Base-by-base conservation (phyloP, 1,284 basidiomycete genomes). In the Anthracocystis panici-leucophaei region DNA sequence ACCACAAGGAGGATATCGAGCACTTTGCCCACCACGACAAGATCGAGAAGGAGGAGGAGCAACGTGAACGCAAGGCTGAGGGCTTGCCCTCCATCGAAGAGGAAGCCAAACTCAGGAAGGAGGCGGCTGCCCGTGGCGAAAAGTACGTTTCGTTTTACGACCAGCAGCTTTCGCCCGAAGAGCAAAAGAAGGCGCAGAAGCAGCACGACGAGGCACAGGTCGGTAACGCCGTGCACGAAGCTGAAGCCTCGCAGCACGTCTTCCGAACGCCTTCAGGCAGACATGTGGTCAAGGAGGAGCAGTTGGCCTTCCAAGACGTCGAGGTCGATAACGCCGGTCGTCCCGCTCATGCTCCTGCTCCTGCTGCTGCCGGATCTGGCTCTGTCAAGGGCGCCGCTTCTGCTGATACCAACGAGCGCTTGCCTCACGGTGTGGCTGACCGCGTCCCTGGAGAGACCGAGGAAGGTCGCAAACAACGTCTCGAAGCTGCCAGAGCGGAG, bases 11-110 rank as follows among this genome's bases (percentile, higher is more conserved):
- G 59, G 84, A 86, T 65, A 77, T 85, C 57, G 92, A 93, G 79
- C 93, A 95, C 83, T 97, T 96, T 83, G 87, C 90, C 63, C 90
- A 93, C 72, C 97, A 99, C 86, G 92, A 93, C 67, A 82, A 87
- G 18, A 97, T 99, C 76, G 97, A 99, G 85, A 88, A 85, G 12
- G 88, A 92, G 80, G 97, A 99, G 86, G 93, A 92, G 41, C 90
- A 92, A 79, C 89, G 90, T 27, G 92, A 94, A 84, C 92, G 94
- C 20, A 88, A 89, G 77, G 95, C 87, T 85, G 92, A 94, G 85
- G 93, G 94, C 23, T 89, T 95, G 75, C 87, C 90, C 21, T 82
- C 84, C 21, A 77, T 81, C 35, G 81, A 85, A 52, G 83, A 85
- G 48, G 83, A 86, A 38, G 70, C 62, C 44, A 52, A 69, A 14